Base-by-base conservation (phyloP, 768 basidiomycete species). In the Fistulinella prunicolor region DNA sequence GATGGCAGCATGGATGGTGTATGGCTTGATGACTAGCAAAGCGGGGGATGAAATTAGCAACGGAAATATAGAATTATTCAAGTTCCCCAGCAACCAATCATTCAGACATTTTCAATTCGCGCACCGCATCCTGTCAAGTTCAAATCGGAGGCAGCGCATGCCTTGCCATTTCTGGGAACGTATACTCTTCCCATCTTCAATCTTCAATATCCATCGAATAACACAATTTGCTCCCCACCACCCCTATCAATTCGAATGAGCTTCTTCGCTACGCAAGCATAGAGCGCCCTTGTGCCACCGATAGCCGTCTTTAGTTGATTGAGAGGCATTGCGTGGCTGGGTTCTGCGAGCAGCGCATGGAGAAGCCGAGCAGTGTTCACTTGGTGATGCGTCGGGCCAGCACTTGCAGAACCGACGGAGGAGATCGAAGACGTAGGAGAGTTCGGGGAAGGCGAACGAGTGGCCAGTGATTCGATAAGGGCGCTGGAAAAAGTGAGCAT, bases 241-340 rank as follows among this genome's bases (percentile, higher is more conserved):
- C 85, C 80, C 36, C 89, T 73, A 43, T 90, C 88, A 54, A 90
- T 88, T 66, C 80, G 85, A 50, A 91, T 62, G 43, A 91, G 67
- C 51, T 85, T 74, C 68, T 90, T 91, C 14, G 85, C 89, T n/a
- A 90, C 85, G 59, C 88, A 89, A 2, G 74, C 81, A 58, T 88
- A 91, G 12, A 90, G 63, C 14, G 86, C 79, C 35, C 85, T 72
- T 9, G 80, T 83, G 10, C 80, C 71, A 30, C 78, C 75, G 19
- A 90, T 65, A 19, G 73, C 61, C 42, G 78, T 79, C 64, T 88
- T 89, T 14, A 85, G 70, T 56, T 74, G 77, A 54, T 76, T 81
- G 13, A 90, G 63, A 9, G 85, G 70, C 65, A 89, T 71, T 23
- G 82, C 69, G 46, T 80, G 77, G 36, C 73, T 67, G 0, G 82